Evolutionary conservation across 1,284 basidiomycete species (phyloP), one percentile per base, ranked within the genome.

Genomic region (Golubevia sp.): DNA sequence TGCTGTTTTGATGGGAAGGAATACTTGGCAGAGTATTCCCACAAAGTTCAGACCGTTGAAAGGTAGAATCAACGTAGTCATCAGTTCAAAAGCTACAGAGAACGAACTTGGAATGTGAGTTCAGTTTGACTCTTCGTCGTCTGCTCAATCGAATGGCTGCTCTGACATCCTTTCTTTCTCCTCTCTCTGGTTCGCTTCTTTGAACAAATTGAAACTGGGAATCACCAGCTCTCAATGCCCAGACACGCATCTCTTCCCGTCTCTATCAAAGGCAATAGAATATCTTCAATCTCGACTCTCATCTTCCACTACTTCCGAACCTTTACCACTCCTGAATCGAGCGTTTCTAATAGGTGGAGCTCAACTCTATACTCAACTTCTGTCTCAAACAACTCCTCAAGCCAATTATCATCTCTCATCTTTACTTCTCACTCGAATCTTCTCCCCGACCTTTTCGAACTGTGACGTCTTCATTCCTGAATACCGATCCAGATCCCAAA

Each of bases 11-110:
- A 99, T 99, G 97, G 97, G 97, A 4, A 87, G 95, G 55, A 95
- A 93, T 77, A 97, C 94, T 20, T 99, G 97, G 97, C 93, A 97
- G 84, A 93, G 92, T 82, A 99, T 99, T 64, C 96, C 97, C n/a
- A 73, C 81, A 5, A 92, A 90, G 83, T 93, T 92, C 85, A 88
- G 92, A 66, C 97, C 97, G 2, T 86, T 99, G 25, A 86, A 88
- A 51, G 88, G 88, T 30, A 87, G 97, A 49, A 70, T 89, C 65
- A 99, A 99, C 81, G 84, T 96, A 15, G 90, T 99, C 38, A 86
- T 97, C 38, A 93, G 90, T 71, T 86, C 88, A 27, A 89, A 91
- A 71, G 56, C 59, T n/a, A 67, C 79, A 5, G 84, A 86, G 26
- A 91, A 90, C 72, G 85, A 89, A 57, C 79, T 93, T 90, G 94